Conservation (phyloP, 2,329 filamentous ascomycete genomes). For the Samsoniella hepiali region DNA sequence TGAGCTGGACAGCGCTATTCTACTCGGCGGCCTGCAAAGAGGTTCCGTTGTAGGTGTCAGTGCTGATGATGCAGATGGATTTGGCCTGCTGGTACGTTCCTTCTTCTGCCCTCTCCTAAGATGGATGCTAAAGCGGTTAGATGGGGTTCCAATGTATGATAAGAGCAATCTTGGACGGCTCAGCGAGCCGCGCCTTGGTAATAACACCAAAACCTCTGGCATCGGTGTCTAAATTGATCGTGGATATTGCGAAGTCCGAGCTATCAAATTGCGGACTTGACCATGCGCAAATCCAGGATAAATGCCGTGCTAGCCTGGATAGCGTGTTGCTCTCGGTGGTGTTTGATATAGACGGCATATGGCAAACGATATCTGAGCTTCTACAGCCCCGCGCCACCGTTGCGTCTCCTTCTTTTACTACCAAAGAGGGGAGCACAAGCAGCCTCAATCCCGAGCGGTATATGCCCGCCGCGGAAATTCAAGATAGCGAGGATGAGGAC, state of each 20-base stretch:
- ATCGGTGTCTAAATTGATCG: conserved; percentile 13
- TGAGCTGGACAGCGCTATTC: conserved; percentile 47
- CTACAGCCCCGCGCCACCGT: conserved; percentile 24
- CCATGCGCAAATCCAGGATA: background rate
- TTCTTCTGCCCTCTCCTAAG: background rate
- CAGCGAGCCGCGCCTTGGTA: conserved; percentile 36
- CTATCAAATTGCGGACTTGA: background rate
- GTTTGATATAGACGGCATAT: conserved; percentile 57
- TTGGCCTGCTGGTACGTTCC: conserved; percentile 45
- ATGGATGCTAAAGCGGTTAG: conserved; percentile 26
- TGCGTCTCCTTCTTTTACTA: background rate
- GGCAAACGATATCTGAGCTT: conserved; percentile 54
- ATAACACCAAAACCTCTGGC: conserved; percentile 47
- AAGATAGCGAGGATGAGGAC: conserved; percentile 40
- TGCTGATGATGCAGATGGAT: conserved; percentile 46
- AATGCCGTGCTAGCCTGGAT: conserved; percentile 41
- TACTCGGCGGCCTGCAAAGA: conserved; percentile 47
- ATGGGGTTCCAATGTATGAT: conserved; percentile 49
- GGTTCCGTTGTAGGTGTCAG: conserved; percentile 54
- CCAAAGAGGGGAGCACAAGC: background rate
- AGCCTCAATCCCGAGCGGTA: background rate
- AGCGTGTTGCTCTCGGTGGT: conserved; percentile 53
- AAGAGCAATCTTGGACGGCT: conserved; percentile 33
- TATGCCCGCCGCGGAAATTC: conserved; percentile 26
- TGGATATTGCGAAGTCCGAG: background rate